A percentile compares a stretch with the other conserved stretches of the same genome.
Evolutionary conservation across 495 filamentous ascomycete genomes (phyloP).

Genomic region (Acidomyces sp.): DNA sequence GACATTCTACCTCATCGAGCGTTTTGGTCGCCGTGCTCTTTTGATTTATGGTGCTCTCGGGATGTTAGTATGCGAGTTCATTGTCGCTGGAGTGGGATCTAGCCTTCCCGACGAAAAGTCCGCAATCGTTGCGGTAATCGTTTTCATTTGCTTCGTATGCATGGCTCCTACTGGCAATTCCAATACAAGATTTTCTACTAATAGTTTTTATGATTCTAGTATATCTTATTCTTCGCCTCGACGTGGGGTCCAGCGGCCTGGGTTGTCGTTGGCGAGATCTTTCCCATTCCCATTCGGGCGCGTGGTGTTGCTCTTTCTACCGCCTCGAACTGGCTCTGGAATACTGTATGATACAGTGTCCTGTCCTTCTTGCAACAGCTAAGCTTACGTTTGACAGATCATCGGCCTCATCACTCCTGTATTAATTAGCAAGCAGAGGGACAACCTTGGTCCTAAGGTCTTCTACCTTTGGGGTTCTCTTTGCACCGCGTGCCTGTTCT

Average conservation of each 20-base stretch:
- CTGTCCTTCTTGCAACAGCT: no score
- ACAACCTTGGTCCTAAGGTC: constrained; percentile 56
- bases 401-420: constrained; percentile 68
- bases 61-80: constrained; percentile 57
- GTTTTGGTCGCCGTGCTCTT: constrained; percentile 54
- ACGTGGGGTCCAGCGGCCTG: constrained; percentile 47
- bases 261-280: constrained; percentile 82
- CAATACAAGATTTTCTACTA: no score
- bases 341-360: no score
- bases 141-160: no score
- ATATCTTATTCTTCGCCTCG: constrained; percentile 41
- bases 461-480: constrained; percentile 43
- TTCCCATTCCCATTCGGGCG: constrained; percentile 69
- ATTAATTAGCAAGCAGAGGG: constrained; percentile 55
- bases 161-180: no score
- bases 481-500: constrained; percentile 42
- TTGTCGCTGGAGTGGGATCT: no score
- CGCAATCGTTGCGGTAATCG: no score
- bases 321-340: constrained; percentile 81
- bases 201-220: constrained; percentile 35
- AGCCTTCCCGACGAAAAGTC: no score
- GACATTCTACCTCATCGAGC: constrained; percentile 57
- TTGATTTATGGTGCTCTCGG: constrained; percentile 55
- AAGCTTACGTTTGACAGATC: no score
- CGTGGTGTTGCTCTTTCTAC: constrained; percentile 70